Conservation (phyloP, 1,139 yeast genomes). For the Keqinozyma sinolaborantium region DNA sequence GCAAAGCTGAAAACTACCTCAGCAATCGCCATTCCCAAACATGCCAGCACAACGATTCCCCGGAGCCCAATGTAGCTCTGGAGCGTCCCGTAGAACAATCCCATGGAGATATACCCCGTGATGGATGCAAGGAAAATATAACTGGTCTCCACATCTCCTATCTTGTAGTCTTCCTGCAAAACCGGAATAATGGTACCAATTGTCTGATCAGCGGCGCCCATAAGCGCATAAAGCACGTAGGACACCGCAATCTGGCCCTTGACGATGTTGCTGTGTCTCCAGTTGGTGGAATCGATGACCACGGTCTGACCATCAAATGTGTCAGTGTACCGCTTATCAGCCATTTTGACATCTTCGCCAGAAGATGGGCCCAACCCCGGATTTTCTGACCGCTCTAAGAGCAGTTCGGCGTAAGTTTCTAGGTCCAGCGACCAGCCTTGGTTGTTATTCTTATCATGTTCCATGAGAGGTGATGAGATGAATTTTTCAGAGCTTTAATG, state of each 20-base stretch:
- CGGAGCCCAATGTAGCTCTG: constrained; percentile 32
- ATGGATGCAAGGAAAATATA: constrained; percentile 32
- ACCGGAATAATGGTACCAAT: constrained; percentile 55
- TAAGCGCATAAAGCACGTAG: constrained; percentile 34
- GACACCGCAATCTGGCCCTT: constrained; percentile 36
- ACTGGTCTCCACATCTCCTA: constrained; percentile 39
- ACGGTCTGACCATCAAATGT: constrained; percentile 24
- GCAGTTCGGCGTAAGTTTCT: neutral
- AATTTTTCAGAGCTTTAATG: no score
- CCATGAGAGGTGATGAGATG: no score
- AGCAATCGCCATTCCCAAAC: constrained; percentile 25
- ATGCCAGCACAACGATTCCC: constrained; percentile 36
- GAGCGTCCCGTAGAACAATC: constrained; percentile 27
- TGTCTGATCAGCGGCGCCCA: constrained; percentile 58
- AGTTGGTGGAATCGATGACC: constrained; percentile 24
- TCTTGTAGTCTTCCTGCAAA: constrained; percentile 39
- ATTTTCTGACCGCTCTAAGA: neutral
- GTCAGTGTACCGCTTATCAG: constrained; percentile 6
- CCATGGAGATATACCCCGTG: constrained; percentile 39
- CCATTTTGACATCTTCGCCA: neutral
- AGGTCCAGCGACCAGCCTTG: neutral
- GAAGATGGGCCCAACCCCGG: no score
- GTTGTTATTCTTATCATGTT: neutral
- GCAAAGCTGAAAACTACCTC: constrained; percentile 22
- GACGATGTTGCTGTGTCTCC: constrained; percentile 12